phyloP scores from a whole-genome alignment of 164 flowering plant genomes.

The Buxus sempervirens region DNA sequence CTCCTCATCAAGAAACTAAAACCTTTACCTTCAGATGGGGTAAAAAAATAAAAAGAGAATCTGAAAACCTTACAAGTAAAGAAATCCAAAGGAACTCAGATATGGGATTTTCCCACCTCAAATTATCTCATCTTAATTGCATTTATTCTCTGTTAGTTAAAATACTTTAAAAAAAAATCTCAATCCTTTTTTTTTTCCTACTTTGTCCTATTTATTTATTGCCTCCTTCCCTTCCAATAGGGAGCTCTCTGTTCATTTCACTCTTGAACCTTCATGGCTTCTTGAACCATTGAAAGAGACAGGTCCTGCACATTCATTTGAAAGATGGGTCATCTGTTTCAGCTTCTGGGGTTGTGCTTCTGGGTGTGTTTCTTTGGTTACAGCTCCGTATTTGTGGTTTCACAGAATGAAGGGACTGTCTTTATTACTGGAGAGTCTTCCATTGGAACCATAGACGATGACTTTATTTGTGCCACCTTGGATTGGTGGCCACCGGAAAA shows the following conservation, averaged over 20 bases:
- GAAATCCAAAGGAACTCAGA: no score
- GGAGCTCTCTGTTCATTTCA: slow-evolving; percentile 3
- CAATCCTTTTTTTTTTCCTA: background rate
- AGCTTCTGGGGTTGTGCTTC: slow-evolving; percentile 13
- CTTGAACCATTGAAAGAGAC: background rate
- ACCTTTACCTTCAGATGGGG: no score
- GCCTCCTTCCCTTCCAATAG: slow-evolving; percentile 12
- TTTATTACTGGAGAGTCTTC: slow-evolving; percentile 47
- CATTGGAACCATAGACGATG: slow-evolving; percentile 61
- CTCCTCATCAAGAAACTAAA: no score
- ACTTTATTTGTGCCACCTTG: slow-evolving; percentile 87
- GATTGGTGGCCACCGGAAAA: slow-evolving; percentile 99
- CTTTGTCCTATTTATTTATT: background rate
- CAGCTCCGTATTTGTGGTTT: slow-evolving; percentile 11
- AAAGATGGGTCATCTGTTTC: slow-evolving; percentile 33
- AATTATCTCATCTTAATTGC: no score
- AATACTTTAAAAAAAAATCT: no score
- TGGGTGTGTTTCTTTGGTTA: slow-evolving; percentile 12
- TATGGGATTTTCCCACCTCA: no score
- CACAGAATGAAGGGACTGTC: slow-evolving; percentile 39
- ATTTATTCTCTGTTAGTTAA: no score
- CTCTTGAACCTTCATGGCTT: slow-evolving; percentile 13
- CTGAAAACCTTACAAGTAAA: no score
- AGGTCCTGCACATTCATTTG: slow-evolving; percentile 7
- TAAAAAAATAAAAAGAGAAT: no score